Base-by-base conservation (phyloP, 805 yeast species). In the Candida yuanshanica region DNA sequence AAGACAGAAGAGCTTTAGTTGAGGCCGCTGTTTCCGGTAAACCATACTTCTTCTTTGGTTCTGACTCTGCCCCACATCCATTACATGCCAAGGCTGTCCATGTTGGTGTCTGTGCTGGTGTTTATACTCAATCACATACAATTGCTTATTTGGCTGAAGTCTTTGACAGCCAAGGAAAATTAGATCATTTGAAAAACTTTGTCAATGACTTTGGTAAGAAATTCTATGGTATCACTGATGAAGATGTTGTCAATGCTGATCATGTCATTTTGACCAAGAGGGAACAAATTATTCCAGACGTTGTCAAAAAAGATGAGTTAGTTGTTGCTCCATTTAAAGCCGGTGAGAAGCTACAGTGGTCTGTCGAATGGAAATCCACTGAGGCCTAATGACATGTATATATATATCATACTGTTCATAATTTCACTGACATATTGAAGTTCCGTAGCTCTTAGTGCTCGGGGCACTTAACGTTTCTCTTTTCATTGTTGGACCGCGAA, bases 61-160 rank as follows among this genome's bases (percentile, higher is more conserved):
- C 96, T 2, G 99, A 93, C 62, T 87, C 96, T 18, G 99, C 99
- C 23, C 99, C 99, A 20, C 99, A 93, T 61, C 95, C 96, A 7
- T 56, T 86, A 20, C 75, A 76, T 47, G 80, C 80, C 45, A 95
- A 95, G 63, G 71, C 86, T 20, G 81, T 74, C 46, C 88, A 79
- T 50, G 67, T 70, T 27, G 91, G 90, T 18, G 97, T 91, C 14
- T 88, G 97, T 55, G 99, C 99, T n/a, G 99, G 99, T 56, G 96
- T 93, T 8, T 93, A 76, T 64, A 86, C 98, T 2, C 99, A 93
- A 62, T 75, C 86, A 18, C 77, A 77, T 52, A 95, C 84, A 2
- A 63, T 93, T 16, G 70, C 89, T 8, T 93, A 91, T 50, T 66
- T 93, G 21, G 97, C 98, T 3, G 83, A 90, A 60, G 77, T 85